Evolutionary conservation across 495 filamentous ascomycete species (phyloP).

Genomic region (Aspergillus leporis): DNA sequence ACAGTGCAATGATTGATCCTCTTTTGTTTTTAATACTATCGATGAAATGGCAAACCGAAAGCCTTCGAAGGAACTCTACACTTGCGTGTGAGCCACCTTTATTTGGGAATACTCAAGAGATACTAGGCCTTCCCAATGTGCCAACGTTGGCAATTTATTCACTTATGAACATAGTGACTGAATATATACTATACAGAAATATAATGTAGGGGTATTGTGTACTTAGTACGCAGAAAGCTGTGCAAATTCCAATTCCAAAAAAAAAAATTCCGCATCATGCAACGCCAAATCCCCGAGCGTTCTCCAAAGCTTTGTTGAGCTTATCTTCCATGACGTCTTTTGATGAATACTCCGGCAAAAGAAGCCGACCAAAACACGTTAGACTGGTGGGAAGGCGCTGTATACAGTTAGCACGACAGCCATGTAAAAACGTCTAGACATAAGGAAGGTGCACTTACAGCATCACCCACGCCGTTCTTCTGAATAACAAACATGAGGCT

Average conservation of each 20-base stretch:
- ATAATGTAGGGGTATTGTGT: slow-evolving; percentile 10
- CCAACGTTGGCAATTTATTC: background rate
- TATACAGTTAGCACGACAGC: slow-evolving; percentile 16
- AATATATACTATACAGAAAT: slow-evolving; percentile 1
- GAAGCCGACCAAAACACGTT: slow-evolving; percentile 86
- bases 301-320: slow-evolving; percentile 78
- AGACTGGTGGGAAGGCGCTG: slow-evolving; percentile 74
- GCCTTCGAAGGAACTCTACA: no score
- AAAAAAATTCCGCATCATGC: slow-evolving; percentile 33
- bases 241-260: slow-evolving; percentile 6
- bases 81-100: no score
- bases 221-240: background rate
- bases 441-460: slow-evolving; percentile 33
- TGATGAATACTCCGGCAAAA: slow-evolving; percentile 79
- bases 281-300: slow-evolving; percentile 91
- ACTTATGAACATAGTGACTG: background rate
- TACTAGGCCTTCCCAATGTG: background rate
- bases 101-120: no score
- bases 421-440: slow-evolving; percentile 13
- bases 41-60: no score
- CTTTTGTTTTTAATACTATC: no score
- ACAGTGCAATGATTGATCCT: no score
- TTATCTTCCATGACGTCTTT: slow-evolving; percentile 70
- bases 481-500: slow-evolving; percentile 82
- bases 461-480: slow-evolving; percentile 69